These are phyloP conservation scores for Tribonema minus DNA, from an alignment of 108 stramenopile species.

Conservation along the genomic window DNA sequence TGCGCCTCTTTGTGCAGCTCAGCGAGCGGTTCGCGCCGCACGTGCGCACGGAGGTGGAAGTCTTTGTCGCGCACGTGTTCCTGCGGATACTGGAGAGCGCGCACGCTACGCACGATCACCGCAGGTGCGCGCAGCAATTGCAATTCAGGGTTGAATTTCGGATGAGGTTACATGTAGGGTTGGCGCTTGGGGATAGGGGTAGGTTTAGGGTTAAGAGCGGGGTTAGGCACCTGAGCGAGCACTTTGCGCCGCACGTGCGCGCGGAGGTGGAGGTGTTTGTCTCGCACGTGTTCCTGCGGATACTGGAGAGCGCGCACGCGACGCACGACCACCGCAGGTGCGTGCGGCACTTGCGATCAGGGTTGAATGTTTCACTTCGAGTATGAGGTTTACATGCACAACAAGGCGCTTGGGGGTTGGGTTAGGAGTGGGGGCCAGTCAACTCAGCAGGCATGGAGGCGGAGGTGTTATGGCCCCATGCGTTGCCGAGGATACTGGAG, in stretches of 20 bases:
- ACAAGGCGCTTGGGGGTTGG: no score
- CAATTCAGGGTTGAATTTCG: no score
- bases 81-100: constrained; percentile 79
- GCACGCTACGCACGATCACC: constrained; percentile 13
- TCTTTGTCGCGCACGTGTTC: constrained; percentile 95
- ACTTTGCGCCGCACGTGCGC: no score
- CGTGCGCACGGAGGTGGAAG: constrained; percentile 76
- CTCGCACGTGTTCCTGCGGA: constrained; percentile 91
- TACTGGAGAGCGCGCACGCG: constrained; percentile 65
- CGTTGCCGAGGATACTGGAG: constrained; percentile 91
- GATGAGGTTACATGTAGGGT: no score
- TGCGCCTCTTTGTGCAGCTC: constrained; percentile 86
- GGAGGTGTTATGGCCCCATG: constrained; percentile 92
- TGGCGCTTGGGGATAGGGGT: no score
- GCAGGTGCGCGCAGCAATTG: no score
- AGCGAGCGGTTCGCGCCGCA: constrained; percentile 73
- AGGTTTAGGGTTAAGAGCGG: no score
- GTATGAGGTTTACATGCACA: no score
- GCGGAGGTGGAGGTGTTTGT: constrained; percentile 93
- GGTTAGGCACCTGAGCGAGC: no score
- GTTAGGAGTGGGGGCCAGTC: no score
- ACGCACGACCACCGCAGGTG: constrained; percentile 12
- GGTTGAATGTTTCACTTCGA: no score
- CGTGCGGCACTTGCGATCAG: no score
- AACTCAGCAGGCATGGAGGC: constrained; percentile 78